Evolutionary conservation across 768 basidiomycete species (phyloP), one percentile per base, ranked within the genome.

Genomic region (Pulveroboletus ravenelii): DNA sequence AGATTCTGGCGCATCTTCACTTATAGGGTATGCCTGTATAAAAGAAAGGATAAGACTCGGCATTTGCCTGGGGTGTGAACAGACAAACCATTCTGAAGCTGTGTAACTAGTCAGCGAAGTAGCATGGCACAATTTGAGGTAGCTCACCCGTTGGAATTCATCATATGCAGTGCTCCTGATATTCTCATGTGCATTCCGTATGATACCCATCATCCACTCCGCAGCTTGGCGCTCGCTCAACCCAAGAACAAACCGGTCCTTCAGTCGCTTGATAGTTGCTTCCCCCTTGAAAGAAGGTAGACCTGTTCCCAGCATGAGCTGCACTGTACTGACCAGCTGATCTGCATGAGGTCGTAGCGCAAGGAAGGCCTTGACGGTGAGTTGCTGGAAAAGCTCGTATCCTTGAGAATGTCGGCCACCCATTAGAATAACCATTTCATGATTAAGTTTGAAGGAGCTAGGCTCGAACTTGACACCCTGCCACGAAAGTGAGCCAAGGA

Each of bases 401-500:
- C 96, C 96, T 70, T 94, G 89, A 1, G 92, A 94, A 63, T 88
- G 80, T 57, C 89, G 79, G 10, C 96, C 96, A 43, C 96, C 96
- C 96, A 99, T 99, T 30, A 98, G 73, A 13, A 89, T 78, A 15
- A 98, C 89, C 96, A 99, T 99, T 68, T 99, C 96, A 66, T 97
- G 94, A 53, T 92, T 96, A 43, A 99, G 79, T 72, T 99, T 99
- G 84, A 99, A 99, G 10, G 93, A 95, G 65, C 77, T 88, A 0
- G 96, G 95, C 64, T 99, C 96, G 65, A 99, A 99, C 78, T 98
- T 99, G 70, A 99, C 89, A 52, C 96, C 93, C 93, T 93, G 59
- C 41, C 15, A 55, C 36, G 17, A 38, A 37, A 40, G n/a, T 57
- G 36, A 61, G 47, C 10, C 55, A 23, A 50, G 34, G 49, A 30